phyloP scores from a whole-genome alignment of 75 land plant genomes.

The Selaginella moellendorffii region DNA sequence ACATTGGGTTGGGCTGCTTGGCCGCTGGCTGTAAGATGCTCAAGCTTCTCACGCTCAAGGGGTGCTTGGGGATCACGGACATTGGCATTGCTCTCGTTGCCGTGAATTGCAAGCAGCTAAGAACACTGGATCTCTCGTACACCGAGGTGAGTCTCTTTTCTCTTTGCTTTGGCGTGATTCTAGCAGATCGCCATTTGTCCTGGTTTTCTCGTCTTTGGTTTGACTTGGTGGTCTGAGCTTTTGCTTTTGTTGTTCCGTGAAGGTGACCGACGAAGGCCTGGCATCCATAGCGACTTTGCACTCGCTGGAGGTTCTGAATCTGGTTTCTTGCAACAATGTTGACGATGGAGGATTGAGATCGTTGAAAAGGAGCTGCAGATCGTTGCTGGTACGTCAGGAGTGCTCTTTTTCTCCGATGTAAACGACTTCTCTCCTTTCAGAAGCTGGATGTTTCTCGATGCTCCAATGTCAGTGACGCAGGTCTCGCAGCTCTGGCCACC shows the following conservation, averaged over 20 bases:
- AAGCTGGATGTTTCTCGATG: conserved; percentile 44
- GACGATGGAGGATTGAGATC: conserved; percentile 31
- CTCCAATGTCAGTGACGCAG: conserved; percentile 30
- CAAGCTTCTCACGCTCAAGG: conserved; percentile 34
- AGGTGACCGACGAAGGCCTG: conserved; percentile 17
- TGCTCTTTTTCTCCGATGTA: too few relatives aligned
- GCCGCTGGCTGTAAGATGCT: conserved; percentile 7
- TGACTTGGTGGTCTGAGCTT: too few relatives aligned
- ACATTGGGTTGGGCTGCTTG: background rate
- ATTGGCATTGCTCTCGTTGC: conserved; percentile 58
- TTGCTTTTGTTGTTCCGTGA: too few relatives aligned
- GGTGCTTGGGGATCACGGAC: conserved; percentile 64
- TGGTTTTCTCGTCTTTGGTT: too few relatives aligned
- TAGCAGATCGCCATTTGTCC: too few relatives aligned
- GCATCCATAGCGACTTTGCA: conserved; percentile 12
- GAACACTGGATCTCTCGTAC: conserved; percentile 52
- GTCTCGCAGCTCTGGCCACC: conserved; percentile 32
- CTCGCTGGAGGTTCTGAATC: conserved; percentile 10
- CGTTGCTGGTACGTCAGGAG: conserved; percentile 43
- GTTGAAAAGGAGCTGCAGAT: conserved; percentile 31
- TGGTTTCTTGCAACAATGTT: conserved; percentile 20
- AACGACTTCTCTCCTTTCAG: too few relatives aligned
- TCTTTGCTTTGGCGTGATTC: too few relatives aligned
- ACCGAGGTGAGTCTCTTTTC: conserved; percentile 21
- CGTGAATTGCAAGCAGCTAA: conserved; percentile 45